A percentile compares a stretch with the other conserved stretches of the same genome.
Conservation (phyloP, 2,329 filamentous ascomycete genomes). For the Lithohypha guttulata region DNA sequence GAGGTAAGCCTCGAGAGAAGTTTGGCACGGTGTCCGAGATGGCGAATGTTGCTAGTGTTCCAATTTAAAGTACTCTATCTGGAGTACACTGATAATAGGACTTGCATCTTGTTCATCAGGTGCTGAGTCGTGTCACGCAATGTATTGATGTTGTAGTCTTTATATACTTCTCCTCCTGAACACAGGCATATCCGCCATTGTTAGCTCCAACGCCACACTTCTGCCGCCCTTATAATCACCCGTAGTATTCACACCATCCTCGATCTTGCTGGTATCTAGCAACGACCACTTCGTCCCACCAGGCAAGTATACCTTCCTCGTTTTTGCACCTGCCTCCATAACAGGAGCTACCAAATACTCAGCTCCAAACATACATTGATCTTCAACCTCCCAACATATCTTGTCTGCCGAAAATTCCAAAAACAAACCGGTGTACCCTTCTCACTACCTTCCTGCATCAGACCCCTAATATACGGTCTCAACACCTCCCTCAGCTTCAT, state of each 20-base stretch:
- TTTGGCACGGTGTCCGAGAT: slow-evolving; percentile 48
- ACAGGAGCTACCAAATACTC: slow-evolving; percentile 51
- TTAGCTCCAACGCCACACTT: slow-evolving; percentile 33
- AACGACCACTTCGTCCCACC: slow-evolving; percentile 35
- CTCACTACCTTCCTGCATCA: slow-evolving; percentile 52
- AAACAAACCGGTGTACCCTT: slow-evolving; percentile 52
- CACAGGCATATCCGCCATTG: slow-evolving; percentile 39
- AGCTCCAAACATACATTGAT: slow-evolving; percentile 54
- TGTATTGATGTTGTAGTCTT: no score
- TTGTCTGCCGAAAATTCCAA: slow-evolving; percentile 51
- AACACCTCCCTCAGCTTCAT: slow-evolving; percentile 48
- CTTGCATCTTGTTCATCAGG: no score
- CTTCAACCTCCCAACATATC: slow-evolving; percentile 46
- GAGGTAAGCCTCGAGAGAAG: slow-evolving; percentile 70
- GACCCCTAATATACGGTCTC: slow-evolving; percentile 44
- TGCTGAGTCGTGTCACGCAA: no score
- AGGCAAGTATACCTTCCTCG: slow-evolving; percentile 44
- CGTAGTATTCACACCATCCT: slow-evolving; percentile 24
- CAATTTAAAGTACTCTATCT: no score
- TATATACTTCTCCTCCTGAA: no score
- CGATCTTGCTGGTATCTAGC: slow-evolving; percentile 13
- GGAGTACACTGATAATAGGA: no score
- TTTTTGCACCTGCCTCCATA: slow-evolving; percentile 37
- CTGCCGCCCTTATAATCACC: slow-evolving; percentile 31
- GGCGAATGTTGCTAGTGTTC: slow-evolving; percentile 34